These are phyloP conservation scores for Lepidium sativum DNA, from an alignment of 345 rosid genomes.

Conservation along the genomic window DNA sequence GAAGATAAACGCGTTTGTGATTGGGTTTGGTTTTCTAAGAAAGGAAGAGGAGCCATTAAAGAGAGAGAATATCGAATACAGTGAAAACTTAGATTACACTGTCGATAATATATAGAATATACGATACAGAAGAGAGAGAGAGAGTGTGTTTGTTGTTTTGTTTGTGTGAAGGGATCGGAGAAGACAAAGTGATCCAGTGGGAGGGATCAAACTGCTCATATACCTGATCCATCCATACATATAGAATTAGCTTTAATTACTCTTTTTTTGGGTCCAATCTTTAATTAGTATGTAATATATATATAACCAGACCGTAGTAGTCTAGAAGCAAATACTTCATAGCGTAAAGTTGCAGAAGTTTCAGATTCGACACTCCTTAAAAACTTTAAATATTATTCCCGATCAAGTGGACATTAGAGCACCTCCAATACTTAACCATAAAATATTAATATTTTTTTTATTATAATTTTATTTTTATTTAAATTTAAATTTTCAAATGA, in stretches of 20 bases:
- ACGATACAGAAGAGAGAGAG: background rate
- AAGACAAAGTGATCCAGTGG: slow-evolving; percentile 10
- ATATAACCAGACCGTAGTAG: too few species aligned
- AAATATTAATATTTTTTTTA: too few species aligned
- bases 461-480: too few species aligned
- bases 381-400: too few species aligned
- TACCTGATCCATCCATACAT: slow-evolving; percentile 9
- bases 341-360: too few species aligned
- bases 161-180: slow-evolving; percentile 19
- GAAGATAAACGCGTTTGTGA: slow-evolving; percentile 24
- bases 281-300: too few species aligned
- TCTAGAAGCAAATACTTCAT: too few species aligned
- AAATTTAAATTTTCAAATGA: too few species aligned
- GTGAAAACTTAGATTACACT: background rate
- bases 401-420: too few species aligned
- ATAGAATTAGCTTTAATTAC: background rate
- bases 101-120: slow-evolving; percentile 2
- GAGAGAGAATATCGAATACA: slow-evolving; percentile 1
- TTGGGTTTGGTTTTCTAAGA: slow-evolving; percentile 34
- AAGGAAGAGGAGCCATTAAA: slow-evolving; percentile 61
- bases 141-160: slow-evolving; percentile 7
- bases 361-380: too few species aligned
- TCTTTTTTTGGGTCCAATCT: too few species aligned
- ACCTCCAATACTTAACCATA: too few species aligned
- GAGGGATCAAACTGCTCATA: slow-evolving; percentile 4